A percentile compares a stretch with the other conserved stretches of the same genome.
phyloP scores from a whole-genome alignment of 1,139 yeast species.

The Lodderomyces pseudojiufengensis region DNA sequence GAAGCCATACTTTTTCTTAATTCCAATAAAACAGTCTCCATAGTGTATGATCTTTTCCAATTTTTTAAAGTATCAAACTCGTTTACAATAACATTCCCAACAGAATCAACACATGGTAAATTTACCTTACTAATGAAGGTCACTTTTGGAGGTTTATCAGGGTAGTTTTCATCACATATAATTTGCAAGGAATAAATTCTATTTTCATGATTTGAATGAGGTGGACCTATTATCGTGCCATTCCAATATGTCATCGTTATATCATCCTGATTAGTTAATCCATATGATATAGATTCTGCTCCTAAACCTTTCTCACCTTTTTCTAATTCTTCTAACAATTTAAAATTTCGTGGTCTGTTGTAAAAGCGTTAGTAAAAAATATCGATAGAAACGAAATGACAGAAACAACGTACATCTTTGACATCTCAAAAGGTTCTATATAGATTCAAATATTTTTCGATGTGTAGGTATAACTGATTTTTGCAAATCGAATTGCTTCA shows the following conservation, averaged over 20 bases:
- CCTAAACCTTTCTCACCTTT: constrained; percentile 98
- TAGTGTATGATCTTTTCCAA: constrained; percentile 87
- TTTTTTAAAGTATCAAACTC: constrained; percentile 68
- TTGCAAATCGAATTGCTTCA: too few relatives aligned
- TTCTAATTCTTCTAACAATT: constrained; percentile 90
- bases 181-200: constrained; percentile 83
- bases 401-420: constrained; percentile 44
- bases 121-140: constrained; percentile 79
- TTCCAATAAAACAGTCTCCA: constrained; percentile 88
- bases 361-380: background rate
- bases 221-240: constrained; percentile 96
- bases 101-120: constrained; percentile 78
- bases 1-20: constrained; percentile 82
- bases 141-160: constrained; percentile 83
- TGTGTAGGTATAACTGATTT: too few relatives aligned
- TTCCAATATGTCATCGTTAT: constrained; percentile 93
- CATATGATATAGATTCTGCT: constrained; percentile 94
- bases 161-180: constrained; percentile 81
- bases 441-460: too few relatives aligned
- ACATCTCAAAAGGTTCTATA: too few relatives aligned
- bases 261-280: constrained; percentile 83
- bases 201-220: constrained; percentile 90
- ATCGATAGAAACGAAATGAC: background rate
- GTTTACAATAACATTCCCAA: constrained; percentile 61
- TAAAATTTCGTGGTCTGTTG: constrained; percentile 83